Evolutionary conservation across 169 alveolate genomes (phyloP).

Genomic region (Pseudocohnilembus persalinus): DNA sequence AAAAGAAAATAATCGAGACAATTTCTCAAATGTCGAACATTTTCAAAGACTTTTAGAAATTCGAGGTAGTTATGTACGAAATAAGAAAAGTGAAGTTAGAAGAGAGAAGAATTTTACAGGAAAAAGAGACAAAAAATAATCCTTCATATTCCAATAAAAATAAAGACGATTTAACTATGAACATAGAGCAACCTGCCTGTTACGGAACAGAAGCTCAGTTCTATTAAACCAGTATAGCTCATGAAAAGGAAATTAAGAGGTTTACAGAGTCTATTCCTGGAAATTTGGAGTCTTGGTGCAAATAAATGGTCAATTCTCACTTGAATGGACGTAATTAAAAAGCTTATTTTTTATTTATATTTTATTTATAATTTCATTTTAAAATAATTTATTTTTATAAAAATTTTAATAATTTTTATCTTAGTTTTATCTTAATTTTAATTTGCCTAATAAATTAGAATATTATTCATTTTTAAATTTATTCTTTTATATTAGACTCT

Average conservation of each 20-base stretch:
- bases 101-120: constrained; percentile 42
- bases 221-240: constrained; percentile 2
- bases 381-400: no score
- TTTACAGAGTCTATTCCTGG: constrained; percentile 11
- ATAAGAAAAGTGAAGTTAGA: constrained; percentile 53
- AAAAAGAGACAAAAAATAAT: constrained; percentile 37
- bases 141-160: constrained; percentile 12
- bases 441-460: no score
- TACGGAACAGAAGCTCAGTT: constrained; percentile 19
- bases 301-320: constrained; percentile 9
- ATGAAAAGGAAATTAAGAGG: constrained; percentile 16
- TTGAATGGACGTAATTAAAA: constrained; percentile 34
- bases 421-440: no score
- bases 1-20: constrained; percentile 30
- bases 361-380: no score
- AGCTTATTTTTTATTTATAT: no score
- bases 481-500: no score
- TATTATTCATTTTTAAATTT: no score
- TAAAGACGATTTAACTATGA: constrained; percentile 12
- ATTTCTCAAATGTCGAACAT: constrained; percentile 36
- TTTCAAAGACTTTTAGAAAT: constrained; percentile 44
- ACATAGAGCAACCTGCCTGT: neutral
- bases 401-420: no score
- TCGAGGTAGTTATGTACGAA: constrained; percentile 60
- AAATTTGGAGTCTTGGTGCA: constrained; percentile 1